Conservation (phyloP, 176 grass and related monocot species). For the Aechmea fasciata region DNA sequence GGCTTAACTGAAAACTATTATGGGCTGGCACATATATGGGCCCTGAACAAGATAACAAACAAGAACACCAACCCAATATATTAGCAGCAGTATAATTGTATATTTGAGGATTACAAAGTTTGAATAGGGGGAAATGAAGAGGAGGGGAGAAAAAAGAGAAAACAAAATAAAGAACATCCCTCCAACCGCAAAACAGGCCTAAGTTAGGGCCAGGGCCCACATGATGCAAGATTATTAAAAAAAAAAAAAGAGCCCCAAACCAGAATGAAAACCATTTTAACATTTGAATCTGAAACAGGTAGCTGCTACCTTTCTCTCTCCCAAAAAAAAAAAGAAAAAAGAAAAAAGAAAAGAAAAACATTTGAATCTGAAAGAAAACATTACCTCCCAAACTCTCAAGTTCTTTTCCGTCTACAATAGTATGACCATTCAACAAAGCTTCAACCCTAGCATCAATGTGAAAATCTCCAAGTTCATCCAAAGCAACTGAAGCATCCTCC, state of each 20-base stretch:
- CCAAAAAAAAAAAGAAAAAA: conserved; percentile 10
- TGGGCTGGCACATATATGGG: conserved; percentile 1
- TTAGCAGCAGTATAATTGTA: background rate
- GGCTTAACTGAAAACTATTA: background rate
- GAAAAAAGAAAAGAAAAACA: conserved; percentile 6
- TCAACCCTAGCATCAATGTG: conserved; percentile 76
- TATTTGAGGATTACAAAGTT: background rate
- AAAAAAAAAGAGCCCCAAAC: background rate
- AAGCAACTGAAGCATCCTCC: conserved; percentile 33
- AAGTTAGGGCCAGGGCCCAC: background rate
- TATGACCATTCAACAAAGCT: conserved; percentile 60
- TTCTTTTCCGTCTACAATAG: conserved; percentile 58
- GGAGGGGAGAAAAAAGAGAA: background rate
- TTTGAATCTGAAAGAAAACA: conserved; percentile 13
- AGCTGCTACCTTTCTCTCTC: conserved; percentile 6
- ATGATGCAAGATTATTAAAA: background rate
- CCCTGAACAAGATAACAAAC: background rate
- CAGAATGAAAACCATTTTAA: background rate
- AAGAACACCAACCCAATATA: background rate
- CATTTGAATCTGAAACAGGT: background rate
- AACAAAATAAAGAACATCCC: background rate
- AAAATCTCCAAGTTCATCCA: conserved; percentile 44
- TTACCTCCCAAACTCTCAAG: conserved; percentile 88
- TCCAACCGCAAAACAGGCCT: background rate
- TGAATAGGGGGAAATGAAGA: background rate